Evolutionary conservation across 163 green algal species (phyloP), one percentile per base, ranked within the genome.

Genomic region (Coccomyxa subellipsoidea): DNA sequence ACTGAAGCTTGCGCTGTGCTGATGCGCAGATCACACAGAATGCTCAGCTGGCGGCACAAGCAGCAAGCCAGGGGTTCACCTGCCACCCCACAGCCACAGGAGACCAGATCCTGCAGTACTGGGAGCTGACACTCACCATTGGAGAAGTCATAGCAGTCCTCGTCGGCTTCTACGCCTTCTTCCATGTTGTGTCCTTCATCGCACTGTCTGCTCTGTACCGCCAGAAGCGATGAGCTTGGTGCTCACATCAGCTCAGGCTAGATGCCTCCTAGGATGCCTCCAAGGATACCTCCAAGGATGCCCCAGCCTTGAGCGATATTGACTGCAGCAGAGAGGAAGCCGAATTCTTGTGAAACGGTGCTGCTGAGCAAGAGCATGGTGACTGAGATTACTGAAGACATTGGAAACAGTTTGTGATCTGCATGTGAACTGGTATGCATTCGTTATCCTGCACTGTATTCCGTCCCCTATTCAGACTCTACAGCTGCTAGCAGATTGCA

Each of bases 171-270:
- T 85, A 85, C 38, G 73, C 38, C 35, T 21, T 77, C 34, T 81
- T 81, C 54, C 81, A 85, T 54, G 4, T 78, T 5, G 38, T 31
- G 7, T 79, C 54, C 54, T 81, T 81, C 54, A 25, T 85, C 37
- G 36, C 81, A 5, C 81, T 85, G 54, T 81, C 75, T 18, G 53
- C 37, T 23, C 38, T 85, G 35, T 85, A 85, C 54, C 66, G 69
- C 37, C 80, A 83, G 69, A 79, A 73, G 38, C 69, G 80, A 23
- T 83, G 77, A 81, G 29, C 66, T 36, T 73, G 47, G 12, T 29
- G 18, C 18, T 12, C 12, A 66, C 12, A 66, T 12, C 47, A 66
- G 47, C 47, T 66, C 12, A 66, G 47, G 12, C 47, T 18, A 66
- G 47, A 29, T 66, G 12, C 47, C 47, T 66, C n/a, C n/a, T n/a